phyloP scores from a whole-genome alignment of 257 asterid genomes.

The Cordia subcordata region DNA sequence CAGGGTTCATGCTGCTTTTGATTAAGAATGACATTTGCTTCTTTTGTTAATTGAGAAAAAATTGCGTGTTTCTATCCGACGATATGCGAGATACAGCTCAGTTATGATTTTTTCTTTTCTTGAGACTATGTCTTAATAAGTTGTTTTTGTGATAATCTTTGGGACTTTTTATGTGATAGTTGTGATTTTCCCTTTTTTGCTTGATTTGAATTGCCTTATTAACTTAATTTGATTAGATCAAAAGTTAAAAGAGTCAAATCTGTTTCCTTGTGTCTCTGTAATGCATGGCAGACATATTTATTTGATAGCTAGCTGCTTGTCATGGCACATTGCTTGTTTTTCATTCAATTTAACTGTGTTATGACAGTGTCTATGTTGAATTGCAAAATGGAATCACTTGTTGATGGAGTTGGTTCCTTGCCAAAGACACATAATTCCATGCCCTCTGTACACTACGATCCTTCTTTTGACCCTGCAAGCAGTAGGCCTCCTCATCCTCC shows the following conservation, averaged over 20 bases:
- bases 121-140: not conserved
- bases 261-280: too few species aligned
- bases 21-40: constrained; percentile 6
- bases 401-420: constrained; percentile 52
- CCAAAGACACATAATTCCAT: constrained; percentile 40
- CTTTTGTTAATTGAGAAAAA: not conserved
- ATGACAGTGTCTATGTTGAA: constrained; percentile 35
- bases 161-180: not conserved
- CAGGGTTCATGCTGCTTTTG: not conserved
- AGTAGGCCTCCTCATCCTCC: constrained; percentile 55
- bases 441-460: constrained; percentile 27
- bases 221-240: not conserved
- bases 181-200: not conserved
- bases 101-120: not conserved
- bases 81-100: not conserved
- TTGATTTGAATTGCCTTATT: not conserved
- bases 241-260: too few species aligned
- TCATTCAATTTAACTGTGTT: constrained; percentile 16
- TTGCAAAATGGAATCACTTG: constrained; percentile 54
- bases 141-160: not conserved
- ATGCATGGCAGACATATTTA: too few species aligned
- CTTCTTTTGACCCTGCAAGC: constrained; percentile 32
- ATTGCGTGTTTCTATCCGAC: not conserved
- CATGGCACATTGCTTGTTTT: constrained; percentile 21
- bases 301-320: not conserved